Percentiles rank a stretch among this genome's conserved stretches.
Conservation (phyloP, 768 basidiomycete genomes). For the Auriscalpium orientale region DNA sequence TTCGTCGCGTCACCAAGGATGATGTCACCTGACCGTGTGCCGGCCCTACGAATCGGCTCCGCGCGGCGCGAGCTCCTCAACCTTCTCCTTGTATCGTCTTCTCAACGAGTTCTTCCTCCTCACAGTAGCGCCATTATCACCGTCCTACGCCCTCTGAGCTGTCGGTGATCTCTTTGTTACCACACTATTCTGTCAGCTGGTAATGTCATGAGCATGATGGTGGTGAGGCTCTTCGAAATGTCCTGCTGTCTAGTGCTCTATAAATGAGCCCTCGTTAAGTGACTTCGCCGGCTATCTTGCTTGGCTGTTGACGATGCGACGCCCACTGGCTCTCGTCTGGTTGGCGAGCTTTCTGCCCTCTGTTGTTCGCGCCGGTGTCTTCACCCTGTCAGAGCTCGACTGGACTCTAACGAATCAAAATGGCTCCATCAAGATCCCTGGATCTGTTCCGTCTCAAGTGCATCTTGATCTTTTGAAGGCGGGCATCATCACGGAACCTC, state of each 20-base stretch:
- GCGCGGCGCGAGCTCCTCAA: too few species aligned
- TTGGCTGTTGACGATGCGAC: not conserved
- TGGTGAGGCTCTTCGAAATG: not conserved
- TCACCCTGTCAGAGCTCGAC: conserved; percentile 36
- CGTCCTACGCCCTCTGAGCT: not conserved
- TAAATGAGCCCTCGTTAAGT: not conserved
- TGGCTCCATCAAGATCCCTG: conserved; percentile 44
- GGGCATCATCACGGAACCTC: conserved; percentile 45
- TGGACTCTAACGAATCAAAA: conserved; percentile 51
- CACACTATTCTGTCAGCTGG: not conserved
- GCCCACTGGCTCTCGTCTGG: not conserved
- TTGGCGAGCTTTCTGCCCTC: not conserved
- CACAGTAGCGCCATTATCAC: not conserved
- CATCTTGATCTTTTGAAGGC: conserved; percentile 46
- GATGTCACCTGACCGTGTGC: too few species aligned
- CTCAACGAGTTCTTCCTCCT: too few species aligned
- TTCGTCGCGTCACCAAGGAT: too few species aligned
- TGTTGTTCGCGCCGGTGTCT: conserved; percentile 18
- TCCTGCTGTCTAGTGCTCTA: not conserved
- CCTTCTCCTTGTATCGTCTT: too few species aligned
- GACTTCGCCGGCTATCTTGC: not conserved
- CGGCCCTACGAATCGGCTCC: too few species aligned
- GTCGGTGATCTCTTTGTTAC: not conserved
- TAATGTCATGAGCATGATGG: not conserved
- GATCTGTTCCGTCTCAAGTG: conserved; percentile 43